Evolutionary conservation across 2,329 filamentous ascomycete species (phyloP).

Genomic region (Colletotrichum sp.): DNA sequence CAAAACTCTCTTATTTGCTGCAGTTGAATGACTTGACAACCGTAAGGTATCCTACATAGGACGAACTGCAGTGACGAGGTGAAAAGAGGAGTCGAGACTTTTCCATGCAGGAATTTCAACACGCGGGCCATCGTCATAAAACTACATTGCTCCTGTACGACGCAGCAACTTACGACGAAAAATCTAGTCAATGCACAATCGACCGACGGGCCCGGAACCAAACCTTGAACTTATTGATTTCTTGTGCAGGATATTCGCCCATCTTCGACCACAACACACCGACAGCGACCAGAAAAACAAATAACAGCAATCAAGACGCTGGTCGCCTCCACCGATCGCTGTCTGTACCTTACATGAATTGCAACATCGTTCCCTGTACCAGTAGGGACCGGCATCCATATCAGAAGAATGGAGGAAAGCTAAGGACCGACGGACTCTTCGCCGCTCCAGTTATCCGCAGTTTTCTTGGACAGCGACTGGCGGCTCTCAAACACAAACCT

Average conservation of each 20-base stretch:
- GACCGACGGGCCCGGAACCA: not conserved
- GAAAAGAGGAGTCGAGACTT: not conserved
- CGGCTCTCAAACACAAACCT: not conserved
- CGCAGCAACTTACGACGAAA: not conserved
- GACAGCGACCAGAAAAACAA: not conserved
- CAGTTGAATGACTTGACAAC: not conserved
- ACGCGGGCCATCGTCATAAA: not conserved
- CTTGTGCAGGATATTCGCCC: not conserved
- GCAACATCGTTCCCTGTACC: not conserved
- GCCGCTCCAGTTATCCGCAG: constrained; percentile 1
- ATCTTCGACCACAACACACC: not conserved
- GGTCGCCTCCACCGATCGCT: not conserved
- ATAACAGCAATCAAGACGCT: not conserved
- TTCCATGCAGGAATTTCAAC: not conserved
- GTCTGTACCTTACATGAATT: constrained; percentile 16
- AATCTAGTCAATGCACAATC: not conserved
- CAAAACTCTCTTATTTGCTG: not conserved
- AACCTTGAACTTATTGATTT: not conserved
- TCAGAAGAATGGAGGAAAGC: not conserved
- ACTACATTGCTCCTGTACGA: not conserved
- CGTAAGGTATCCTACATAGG: not conserved
- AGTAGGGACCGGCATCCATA: not conserved
- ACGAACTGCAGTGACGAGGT: not conserved
- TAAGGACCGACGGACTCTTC: constrained; percentile 7
- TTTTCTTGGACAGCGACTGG: not conserved